A percentile compares a stretch with the other conserved stretches of the same genome.
These are phyloP conservation scores for Spathaspora gorwiae DNA, from an alignment of 805 yeast genomes.

Conservation along the genomic window DNA sequence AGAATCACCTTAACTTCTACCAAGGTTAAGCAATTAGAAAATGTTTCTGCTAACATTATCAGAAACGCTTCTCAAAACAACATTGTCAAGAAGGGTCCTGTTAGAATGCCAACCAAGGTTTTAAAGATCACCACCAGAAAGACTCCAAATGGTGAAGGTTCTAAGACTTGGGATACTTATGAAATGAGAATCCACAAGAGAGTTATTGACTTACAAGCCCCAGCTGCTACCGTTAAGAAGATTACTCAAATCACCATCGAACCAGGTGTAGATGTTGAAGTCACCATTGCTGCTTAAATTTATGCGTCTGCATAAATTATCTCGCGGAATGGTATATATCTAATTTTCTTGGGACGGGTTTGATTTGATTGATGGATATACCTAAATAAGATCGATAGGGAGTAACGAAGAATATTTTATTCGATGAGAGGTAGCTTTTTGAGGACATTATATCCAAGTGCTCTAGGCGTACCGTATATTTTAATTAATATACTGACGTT, in stretches of 20 bases:
- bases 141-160: slow-evolving; percentile 99
- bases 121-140: slow-evolving; percentile 98
- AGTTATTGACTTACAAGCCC: slow-evolving; percentile 96
- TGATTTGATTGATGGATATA: no score
- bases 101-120: slow-evolving; percentile 99
- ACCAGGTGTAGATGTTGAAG: slow-evolving; percentile 99
- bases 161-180: slow-evolving; percentile 99
- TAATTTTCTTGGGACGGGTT: no score
- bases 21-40: slow-evolving; percentile 97
- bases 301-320: no score
- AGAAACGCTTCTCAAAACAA: slow-evolving; percentile 78
- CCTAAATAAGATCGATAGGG: no score
- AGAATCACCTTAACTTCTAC: slow-evolving; percentile 98
- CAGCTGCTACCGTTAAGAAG: slow-evolving; percentile 87
- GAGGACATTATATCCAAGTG: slow-evolving; percentile 35
- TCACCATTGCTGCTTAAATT: slow-evolving; percentile 77
- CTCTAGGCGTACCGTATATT: slow-evolving; percentile 62
- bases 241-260: slow-evolving; percentile 97
- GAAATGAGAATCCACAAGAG: slow-evolving; percentile 99
- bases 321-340: no score
- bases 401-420: no score
- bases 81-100: slow-evolving; percentile 96
- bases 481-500: slow-evolving; percentile 44
- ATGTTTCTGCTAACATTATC: slow-evolving; percentile 88
- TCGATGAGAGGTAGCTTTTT: not conserved